Evolutionary conservation across 192 early-diverging fungal species (phyloP), one percentile per base, ranked within the genome.

Genomic region (Jimgerdemannia flammicorona): DNA sequence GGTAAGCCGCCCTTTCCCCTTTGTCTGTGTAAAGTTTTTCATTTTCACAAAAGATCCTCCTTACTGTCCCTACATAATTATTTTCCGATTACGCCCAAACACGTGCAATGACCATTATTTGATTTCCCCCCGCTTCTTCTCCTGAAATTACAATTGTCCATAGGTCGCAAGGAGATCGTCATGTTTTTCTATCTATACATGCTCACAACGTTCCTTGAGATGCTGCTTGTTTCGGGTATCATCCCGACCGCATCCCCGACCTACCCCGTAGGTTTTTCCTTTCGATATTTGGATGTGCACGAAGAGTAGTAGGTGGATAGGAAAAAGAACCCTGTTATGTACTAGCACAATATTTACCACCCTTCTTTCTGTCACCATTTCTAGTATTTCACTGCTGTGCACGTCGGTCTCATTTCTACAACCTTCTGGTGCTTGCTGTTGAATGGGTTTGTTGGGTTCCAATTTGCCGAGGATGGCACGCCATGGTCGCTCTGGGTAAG

Each of bases 111-210:
- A 29, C 29, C 29, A 29, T 29, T 29, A 29, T 29, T 29, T 29
- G 29, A 29, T 29, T 29, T 1, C 29, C 29, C 29, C 29, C 29
- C 29, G 29, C 29, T 29, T 29, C 29, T 29, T 29, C 29, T 29
- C 29, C 29, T 29, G 29, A 29, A 29, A 29, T 29, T 0, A 29
- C 29, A 29, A 29, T 29, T 29, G 29, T 29, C 29, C 49, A 40
- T 89, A 80, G 95, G 96, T 66, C 96, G 98, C 73, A 96, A 96
- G 86, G 98, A 98, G 85, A 98, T 98, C 81, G 93, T 97, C 71
- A 91, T 98, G 92, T 97, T 98, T 83, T 99, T 98, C 83, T 99
- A 98, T 81, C 83, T 98, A 70, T 99, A 98, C 85, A 92, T 94
- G 79, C 70, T 94, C 43, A 89, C 91, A 74, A 92, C 89, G 59